Base-by-base conservation (phyloP, 306 rosid species). In the Vachellia pachyceras region DNA sequence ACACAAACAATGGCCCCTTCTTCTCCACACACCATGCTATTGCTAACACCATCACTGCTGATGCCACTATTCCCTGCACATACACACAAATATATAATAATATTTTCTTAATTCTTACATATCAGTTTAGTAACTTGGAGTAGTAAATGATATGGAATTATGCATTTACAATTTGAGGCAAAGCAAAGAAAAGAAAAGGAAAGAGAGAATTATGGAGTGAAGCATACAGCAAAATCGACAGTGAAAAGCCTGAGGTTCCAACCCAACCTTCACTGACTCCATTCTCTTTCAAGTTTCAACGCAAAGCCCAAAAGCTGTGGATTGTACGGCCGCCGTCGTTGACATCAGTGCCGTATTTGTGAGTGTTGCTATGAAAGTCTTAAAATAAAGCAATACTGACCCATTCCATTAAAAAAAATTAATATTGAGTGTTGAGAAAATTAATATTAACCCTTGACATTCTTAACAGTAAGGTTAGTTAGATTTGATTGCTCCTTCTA, bases 221-320 rank as follows among this genome's bases (percentile, higher is more conserved):
- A 60, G 22, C 49, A 18, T 90, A 93, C 97, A 25, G 88, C 54
- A 76, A 81, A 93, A 22, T 84, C 81, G 5, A 82, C 94, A 0
- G 87, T 69, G 25, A 93, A 78, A 44, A 93, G 97, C 84, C 91
- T 80, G 22, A 93, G 72, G 40, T 87, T 82, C 92, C 90, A 91
- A 47, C 92, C 90, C 41, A 93, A 52, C 52, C 58, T 91, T 94
- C 97, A 92, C 15, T 85, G 87, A 15, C 33, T 87, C 92, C 84
- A 88, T 35, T 91, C 91, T 49, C 86, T n/a, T n/a, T n/a, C n/a
- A n/a, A n/a, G n/a, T 91, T 22, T 88, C 92, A 40, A 60, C 20
- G 67, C 79, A 86, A 1, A 89, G 79, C 1, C 94, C 91, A 55
- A 85, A 85, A 58, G 15, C 65, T 9, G 65, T 58, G 35, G 65